Conservation (phyloP, 2,329 filamentous ascomycete genomes). For the Ilyonectria robusta region DNA sequence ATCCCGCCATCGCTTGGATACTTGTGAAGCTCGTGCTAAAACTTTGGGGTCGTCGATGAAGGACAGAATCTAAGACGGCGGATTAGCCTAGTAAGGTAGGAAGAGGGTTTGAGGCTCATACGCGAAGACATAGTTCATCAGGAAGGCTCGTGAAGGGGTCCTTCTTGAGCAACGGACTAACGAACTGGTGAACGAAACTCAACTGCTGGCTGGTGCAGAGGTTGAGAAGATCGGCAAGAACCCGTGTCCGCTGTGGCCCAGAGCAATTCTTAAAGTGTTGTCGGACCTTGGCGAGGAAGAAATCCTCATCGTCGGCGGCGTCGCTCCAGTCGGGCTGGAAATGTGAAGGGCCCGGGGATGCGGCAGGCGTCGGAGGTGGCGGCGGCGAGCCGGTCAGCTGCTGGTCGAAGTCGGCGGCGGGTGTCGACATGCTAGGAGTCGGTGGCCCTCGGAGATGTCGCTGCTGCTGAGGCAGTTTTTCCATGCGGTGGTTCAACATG, state of each 20-base stretch:
- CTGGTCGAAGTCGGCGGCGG: slow-evolving; percentile 74
- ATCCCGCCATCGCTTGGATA: slow-evolving; percentile 95
- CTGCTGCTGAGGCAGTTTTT: slow-evolving; percentile 62
- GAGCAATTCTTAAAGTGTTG: slow-evolving; percentile 85
- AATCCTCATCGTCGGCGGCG: slow-evolving; percentile 84
- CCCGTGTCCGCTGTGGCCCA: slow-evolving; percentile 81
- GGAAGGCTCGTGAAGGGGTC: slow-evolving; percentile 94
- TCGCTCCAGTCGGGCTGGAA: slow-evolving; percentile 81
- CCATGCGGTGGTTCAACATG: slow-evolving; percentile 62
- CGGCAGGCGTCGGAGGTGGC: slow-evolving; percentile 75
- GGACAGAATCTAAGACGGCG: slow-evolving; percentile 80
- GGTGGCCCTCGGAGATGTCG: slow-evolving; percentile 69
- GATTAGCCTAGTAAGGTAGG: slow-evolving; percentile 12
- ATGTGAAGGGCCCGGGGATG: slow-evolving; percentile 74
- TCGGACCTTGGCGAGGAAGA: slow-evolving; percentile 83
- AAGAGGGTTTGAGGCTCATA: slow-evolving; percentile 61
- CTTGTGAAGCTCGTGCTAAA: slow-evolving; percentile 91
- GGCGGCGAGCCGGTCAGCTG: slow-evolving; percentile 73
- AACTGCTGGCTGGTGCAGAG: slow-evolving; percentile 95
- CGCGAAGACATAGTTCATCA: slow-evolving; percentile 91
- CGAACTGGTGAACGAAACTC: slow-evolving; percentile 96
- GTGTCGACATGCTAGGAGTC: slow-evolving; percentile 77
- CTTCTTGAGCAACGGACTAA: slow-evolving; percentile 93
- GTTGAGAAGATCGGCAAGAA: slow-evolving; percentile 90
- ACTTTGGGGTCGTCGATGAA: slow-evolving; percentile 98